phyloP scores from a whole-genome alignment of 345 rosid genomes.

The Arabidopsis arenosa region DNA sequence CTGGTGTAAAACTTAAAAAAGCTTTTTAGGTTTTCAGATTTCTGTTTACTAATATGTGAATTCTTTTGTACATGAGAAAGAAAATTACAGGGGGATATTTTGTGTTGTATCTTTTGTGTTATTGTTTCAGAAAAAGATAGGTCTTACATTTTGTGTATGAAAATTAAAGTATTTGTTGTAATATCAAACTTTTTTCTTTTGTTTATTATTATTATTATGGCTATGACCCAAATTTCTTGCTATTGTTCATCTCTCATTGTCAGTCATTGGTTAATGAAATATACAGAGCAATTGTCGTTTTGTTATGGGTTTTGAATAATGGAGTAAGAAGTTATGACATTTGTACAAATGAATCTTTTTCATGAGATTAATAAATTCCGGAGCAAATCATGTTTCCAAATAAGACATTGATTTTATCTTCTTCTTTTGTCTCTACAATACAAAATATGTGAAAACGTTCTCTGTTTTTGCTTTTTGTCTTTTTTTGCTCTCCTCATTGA shows the following conservation, averaged over 20 bases:
- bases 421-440: conserved; percentile 25
- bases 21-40: conserved; percentile 28
- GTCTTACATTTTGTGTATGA: conserved; percentile 34
- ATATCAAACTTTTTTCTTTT: conserved; percentile 29
- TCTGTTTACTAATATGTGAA: conserved; percentile 35
- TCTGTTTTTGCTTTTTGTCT: conserved; percentile 18
- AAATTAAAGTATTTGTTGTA: conserved; percentile 17
- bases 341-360: conserved; percentile 34
- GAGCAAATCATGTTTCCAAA: conserved; percentile 30
- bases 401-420: not conserved
- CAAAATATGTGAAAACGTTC: conserved; percentile 30
- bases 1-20: conserved; percentile 13
- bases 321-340: not conserved
- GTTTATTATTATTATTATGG: not conserved
- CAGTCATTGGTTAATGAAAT: conserved; percentile 7
- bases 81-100: conserved; percentile 29
- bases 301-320: not conserved
- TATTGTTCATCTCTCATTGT: not conserved
- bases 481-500: conserved; percentile 15
- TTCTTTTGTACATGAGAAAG: conserved; percentile 47
- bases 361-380: conserved; percentile 3
- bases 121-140: conserved; percentile 37
- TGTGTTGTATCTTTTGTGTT: conserved; percentile 37
- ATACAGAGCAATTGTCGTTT: not conserved
- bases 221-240: conserved; percentile 2